A percentile compares a stretch with the other conserved stretches of the same genome.
Conservation (phyloP, 148 eudicot species). For the Rhododendron henanense region DNA sequence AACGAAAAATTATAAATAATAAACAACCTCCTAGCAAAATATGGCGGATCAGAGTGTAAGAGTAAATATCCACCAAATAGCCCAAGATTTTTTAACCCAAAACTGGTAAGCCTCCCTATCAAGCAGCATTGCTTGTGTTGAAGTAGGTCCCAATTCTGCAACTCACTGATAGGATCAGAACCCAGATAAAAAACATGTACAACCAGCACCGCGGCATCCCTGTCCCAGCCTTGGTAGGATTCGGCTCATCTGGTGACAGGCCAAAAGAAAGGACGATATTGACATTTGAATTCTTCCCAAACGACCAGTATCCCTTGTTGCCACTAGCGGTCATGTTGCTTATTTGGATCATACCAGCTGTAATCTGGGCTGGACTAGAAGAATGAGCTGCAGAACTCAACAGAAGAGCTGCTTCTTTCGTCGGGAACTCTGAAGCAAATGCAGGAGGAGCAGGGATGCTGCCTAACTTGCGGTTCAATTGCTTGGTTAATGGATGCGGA, state of each 20-base stretch:
- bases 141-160: constrained; percentile 54
- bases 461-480: constrained; percentile 58
- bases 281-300: constrained; percentile 48
- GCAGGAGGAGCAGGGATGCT: constrained; percentile 75
- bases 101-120: neutral
- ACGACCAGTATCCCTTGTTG: constrained; percentile 32
- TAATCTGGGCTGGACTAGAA: constrained; percentile 56
- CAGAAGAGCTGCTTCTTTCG: constrained; percentile 50
- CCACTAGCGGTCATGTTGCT: constrained; percentile 21
- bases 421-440: constrained; percentile 73
- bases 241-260: constrained; percentile 25
- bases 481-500: constrained; percentile 42
- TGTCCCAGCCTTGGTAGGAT: constrained; percentile 40
- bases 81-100: neutral
- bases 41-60: neutral
- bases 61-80: neutral
- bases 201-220: constrained; percentile 43
- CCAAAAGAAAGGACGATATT: constrained; percentile 62
- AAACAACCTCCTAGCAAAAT: neutral
- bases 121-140: constrained; percentile 33
- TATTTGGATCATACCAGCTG: constrained; percentile 60
- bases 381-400: constrained; percentile 46
- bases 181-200: constrained; percentile 45
- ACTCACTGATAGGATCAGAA: constrained; percentile 50
- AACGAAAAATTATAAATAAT: neutral